These are phyloP conservation scores for Curvularia lunata DNA, from an alignment of 2,329 filamentous ascomycete species.

Conservation along the genomic window DNA sequence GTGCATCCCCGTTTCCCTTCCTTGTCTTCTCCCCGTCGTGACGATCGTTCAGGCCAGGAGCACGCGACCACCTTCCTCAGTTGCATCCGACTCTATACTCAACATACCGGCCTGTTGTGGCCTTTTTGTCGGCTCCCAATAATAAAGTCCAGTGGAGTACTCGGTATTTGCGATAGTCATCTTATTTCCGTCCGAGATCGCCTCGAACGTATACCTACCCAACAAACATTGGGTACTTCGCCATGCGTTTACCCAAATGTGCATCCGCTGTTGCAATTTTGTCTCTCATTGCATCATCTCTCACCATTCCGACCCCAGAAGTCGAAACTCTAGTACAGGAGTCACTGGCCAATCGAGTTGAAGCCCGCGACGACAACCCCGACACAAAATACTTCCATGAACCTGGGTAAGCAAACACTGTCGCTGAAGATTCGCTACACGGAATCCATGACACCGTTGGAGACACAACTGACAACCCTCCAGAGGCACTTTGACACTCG, in stretches of 20 bases:
- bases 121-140: neutral
- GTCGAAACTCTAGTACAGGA: neutral
- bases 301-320: slow-evolving; percentile 30
- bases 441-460: neutral
- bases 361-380: neutral
- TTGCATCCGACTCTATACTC: neutral
- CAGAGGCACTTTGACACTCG: slow-evolving; percentile 60
- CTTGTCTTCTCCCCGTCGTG: neutral
- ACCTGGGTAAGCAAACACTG: slow-evolving; percentile 40
- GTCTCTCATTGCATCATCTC: slow-evolving; percentile 25
- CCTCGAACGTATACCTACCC: slow-evolving; percentile 2
- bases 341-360: neutral
- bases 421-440: neutral
- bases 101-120: neutral
- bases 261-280: slow-evolving; percentile 27
- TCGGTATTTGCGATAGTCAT: neutral
- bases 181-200: neutral
- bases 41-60: neutral
- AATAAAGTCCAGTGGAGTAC: neutral
- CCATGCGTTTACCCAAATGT: slow-evolving; percentile 40
- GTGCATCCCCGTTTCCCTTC: neutral
- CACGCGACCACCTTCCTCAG: slow-evolving; percentile 18
- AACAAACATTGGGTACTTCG: neutral
- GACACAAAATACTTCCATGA: slow-evolving; percentile 49
- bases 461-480: slow-evolving; percentile 17